Base-by-base conservation (phyloP, 352 stramenopile genomes). In the Globisporangium apiculatum region DNA sequence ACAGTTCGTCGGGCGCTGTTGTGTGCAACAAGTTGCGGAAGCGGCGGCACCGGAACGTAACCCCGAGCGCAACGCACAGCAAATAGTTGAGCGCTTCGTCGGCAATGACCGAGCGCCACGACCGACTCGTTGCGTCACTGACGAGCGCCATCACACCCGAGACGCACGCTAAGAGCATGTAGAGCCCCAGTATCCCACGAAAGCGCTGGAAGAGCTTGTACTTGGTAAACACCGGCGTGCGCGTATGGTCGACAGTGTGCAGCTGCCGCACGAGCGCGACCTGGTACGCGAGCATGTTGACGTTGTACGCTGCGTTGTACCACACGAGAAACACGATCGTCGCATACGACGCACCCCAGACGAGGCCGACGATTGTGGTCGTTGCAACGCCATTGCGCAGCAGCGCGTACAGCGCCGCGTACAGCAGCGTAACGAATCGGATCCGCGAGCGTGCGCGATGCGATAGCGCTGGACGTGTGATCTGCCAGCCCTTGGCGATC, bases 201-300 rank as follows among this genome's bases (percentile, higher is more conserved):
- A 86, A 83, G 46, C 71, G 72, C 3, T 67, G 70, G 42, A 89
- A 89, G 35, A 89, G 71, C 65, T 73, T 68, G 56, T 79, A 83
- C 57, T 89, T 89, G 45, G 59, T 83, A 64, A 76, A 84, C 46
- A 86, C 76, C 7, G 79, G 76, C 51, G 79, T 89, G 37, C 65
- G 66, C 7, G 58, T 61, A 3, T 72, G 58, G 37, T 89, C 71
- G 36, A 83, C 24, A 31, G 24, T 49, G 11, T 69, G 62, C 48
- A 86, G 66, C 47, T 84, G 72, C 5, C 76, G 76, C 52, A 86
- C 71, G 68, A 86, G 78, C 4, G 69, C 66, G 37, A 89, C 68
- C 65, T 87, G 79, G 41, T 76, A 86, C 42, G 75, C 76, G 57
- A 89, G 75, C 74, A 85, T 79, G 60, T 86, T 86, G 46, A 86